These are phyloP conservation scores for Fusarium pininemorale DNA, from an alignment of 2,329 filamentous ascomycete species.

Conservation along the genomic window DNA sequence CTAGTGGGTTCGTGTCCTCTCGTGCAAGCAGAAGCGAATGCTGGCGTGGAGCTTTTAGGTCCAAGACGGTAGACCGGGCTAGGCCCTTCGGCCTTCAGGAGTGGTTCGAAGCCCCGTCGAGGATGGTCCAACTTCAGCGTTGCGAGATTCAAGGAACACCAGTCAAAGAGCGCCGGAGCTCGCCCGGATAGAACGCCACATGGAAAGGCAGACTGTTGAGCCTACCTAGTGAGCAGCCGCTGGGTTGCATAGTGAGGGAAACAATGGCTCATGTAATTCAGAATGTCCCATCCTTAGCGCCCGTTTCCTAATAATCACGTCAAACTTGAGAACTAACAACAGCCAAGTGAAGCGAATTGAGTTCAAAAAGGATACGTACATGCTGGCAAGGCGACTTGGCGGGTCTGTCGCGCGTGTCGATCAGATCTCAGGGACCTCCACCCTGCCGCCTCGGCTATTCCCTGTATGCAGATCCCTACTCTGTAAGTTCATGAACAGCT, in stretches of 20 bases:
- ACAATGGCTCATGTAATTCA: background rate
- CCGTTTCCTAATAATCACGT: background rate
- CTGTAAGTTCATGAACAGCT: slow-evolving; percentile 12
- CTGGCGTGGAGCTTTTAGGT: background rate
- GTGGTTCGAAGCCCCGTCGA: slow-evolving; percentile 29
- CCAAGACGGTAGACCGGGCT: slow-evolving; percentile 34
- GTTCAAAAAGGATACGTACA: slow-evolving; percentile 23
- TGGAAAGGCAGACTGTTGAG: slow-evolving; percentile 2
- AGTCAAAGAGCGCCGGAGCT: slow-evolving; percentile 25
- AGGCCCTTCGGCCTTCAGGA: slow-evolving; percentile 34
- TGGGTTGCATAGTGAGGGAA: background rate
- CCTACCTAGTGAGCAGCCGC: background rate
- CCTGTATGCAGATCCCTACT: slow-evolving; percentile 38
- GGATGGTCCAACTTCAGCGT: slow-evolving; percentile 25
- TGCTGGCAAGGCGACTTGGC: slow-evolving; percentile 16
- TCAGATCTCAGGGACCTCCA: slow-evolving; percentile 45
- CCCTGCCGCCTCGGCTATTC: slow-evolving; percentile 37
- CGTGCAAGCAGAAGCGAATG: background rate
- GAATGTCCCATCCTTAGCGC: background rate
- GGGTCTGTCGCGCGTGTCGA: slow-evolving; percentile 42
- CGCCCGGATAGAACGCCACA: slow-evolving; percentile 26
- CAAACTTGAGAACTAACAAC: background rate
- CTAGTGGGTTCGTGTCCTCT: background rate
- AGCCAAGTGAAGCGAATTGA: slow-evolving; percentile 32
- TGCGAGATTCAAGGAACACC: slow-evolving; percentile 6